Conservation (phyloP, 1,284 basidiomycete species). For the Microbotryum saponariae region DNA sequence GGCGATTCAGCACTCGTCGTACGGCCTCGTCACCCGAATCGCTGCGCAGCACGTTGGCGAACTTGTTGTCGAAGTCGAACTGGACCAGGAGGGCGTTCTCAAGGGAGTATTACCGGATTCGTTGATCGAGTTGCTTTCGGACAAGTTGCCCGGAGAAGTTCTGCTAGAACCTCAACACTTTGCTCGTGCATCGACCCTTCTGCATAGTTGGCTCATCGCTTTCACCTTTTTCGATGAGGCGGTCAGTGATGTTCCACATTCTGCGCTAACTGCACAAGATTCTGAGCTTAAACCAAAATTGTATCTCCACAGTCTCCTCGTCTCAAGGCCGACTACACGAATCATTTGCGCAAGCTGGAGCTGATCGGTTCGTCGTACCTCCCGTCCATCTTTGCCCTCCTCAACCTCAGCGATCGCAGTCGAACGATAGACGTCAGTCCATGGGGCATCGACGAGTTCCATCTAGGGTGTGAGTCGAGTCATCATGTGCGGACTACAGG, state of each 20-base stretch:
- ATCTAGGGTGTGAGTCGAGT: conserved; percentile 64
- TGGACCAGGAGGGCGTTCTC: conserved; percentile 47
- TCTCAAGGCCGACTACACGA: conserved; percentile 71
- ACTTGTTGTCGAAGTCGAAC: conserved; percentile 74
- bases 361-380: conserved; percentile 62
- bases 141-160: neutral
- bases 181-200: conserved; percentile 40
- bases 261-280: neutral
- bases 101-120: conserved; percentile 54
- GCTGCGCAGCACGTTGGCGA: conserved; percentile 63
- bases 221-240: conserved; percentile 82
- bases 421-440: conserved; percentile 66
- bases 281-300: conserved; percentile 3
- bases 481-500: neutral
- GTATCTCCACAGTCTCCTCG: conserved; percentile 57
- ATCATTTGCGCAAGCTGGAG: conserved; percentile 66
- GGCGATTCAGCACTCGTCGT: conserved; percentile 62
- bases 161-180: neutral
- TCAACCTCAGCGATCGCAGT: conserved; percentile 55
- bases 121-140: conserved; percentile 51
- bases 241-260: conserved; percentile 48
- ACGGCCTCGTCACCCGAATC: conserved; percentile 56
- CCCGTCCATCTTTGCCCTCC: conserved; percentile 62
- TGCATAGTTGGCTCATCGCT: conserved; percentile 83
- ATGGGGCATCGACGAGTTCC: conserved; percentile 80